phyloP scores from a whole-genome alignment of 116 monocot species.

The Trichopus zeylanicus region DNA sequence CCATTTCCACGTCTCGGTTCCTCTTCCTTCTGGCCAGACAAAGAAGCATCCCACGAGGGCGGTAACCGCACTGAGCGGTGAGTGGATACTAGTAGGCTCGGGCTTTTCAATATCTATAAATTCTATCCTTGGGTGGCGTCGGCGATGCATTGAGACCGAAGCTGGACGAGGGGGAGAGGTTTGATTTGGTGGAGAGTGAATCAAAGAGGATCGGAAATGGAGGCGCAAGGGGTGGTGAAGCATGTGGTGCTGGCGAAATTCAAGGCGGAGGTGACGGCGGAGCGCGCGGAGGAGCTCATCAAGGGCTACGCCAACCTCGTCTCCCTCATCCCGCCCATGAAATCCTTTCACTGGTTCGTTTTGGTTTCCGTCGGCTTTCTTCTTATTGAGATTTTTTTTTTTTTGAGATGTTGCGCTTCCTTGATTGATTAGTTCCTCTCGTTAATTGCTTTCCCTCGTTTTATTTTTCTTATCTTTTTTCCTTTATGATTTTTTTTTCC shows the following conservation, averaged over 20 bases:
- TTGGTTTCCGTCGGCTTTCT: neutral
- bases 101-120: neutral
- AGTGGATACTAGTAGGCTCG: neutral
- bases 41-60: too few species aligned
- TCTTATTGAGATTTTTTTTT: neutral
- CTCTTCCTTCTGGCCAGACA: too few species aligned
- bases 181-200: too few species aligned
- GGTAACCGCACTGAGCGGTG: neutral
- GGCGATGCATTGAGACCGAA: too few species aligned
- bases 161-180: neutral
- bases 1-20: too few species aligned
- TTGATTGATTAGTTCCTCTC: too few species aligned
- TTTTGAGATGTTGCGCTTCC: neutral
- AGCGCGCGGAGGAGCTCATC: slow-evolving; percentile 55
- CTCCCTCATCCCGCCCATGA: slow-evolving; percentile 67
- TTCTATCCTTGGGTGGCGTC: too few species aligned
- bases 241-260: slow-evolving; percentile 74
- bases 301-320: slow-evolving; percentile 66
- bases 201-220: slow-evolving; percentile 15
- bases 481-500: too few species aligned
- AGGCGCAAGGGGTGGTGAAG: slow-evolving; percentile 56
- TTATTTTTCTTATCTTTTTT: too few species aligned
- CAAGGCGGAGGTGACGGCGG: slow-evolving; percentile 58
- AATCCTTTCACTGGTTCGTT: slow-evolving; percentile 88
- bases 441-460: too few species aligned